phyloP scores from a whole-genome alignment of 176 grass and related monocot species.

The Rhynchospora breviuscula region DNA sequence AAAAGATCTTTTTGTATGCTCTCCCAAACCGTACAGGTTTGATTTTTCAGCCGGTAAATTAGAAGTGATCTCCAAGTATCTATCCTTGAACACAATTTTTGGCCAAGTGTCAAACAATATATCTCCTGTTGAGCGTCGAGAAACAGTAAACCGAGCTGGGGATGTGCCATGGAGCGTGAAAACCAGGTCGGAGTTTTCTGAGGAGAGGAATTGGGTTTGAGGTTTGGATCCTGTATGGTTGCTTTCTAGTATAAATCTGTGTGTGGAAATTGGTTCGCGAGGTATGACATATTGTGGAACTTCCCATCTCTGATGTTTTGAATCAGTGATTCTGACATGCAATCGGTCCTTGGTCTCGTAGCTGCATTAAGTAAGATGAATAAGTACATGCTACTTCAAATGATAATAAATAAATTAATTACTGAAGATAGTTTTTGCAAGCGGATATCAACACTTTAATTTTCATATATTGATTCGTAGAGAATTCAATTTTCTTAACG shows the following conservation, averaged over 20 bases:
- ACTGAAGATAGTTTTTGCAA: background rate
- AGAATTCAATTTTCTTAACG: background rate
- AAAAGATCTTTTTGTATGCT: constrained; percentile 72
- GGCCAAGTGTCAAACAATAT: constrained; percentile 46
- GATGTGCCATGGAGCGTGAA: constrained; percentile 37
- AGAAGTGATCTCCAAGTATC: constrained; percentile 65
- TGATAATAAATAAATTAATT: background rate
- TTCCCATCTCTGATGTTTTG: constrained; percentile 63
- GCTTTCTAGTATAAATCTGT: background rate
- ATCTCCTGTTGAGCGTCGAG: constrained; percentile 47
- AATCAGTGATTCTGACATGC: constrained; percentile 77
- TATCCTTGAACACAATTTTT: constrained; percentile 49
- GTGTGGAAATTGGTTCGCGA: background rate
- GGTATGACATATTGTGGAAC: constrained; percentile 61
- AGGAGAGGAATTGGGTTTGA: constrained; percentile 33
- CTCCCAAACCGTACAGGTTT: constrained; percentile 73
- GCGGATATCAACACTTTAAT: background rate
- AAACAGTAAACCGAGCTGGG: constrained; percentile 51
- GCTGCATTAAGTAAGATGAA: constrained; percentile 18
- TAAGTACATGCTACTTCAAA: too few relatives aligned
- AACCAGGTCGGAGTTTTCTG: constrained; percentile 38
- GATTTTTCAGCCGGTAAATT: constrained; percentile 33
- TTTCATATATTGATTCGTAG: background rate
- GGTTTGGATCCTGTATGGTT: background rate
- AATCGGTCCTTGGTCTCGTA: constrained; percentile 61